phyloP scores from a whole-genome alignment of 306 rosid genomes.

The Pueraria montana region DNA sequence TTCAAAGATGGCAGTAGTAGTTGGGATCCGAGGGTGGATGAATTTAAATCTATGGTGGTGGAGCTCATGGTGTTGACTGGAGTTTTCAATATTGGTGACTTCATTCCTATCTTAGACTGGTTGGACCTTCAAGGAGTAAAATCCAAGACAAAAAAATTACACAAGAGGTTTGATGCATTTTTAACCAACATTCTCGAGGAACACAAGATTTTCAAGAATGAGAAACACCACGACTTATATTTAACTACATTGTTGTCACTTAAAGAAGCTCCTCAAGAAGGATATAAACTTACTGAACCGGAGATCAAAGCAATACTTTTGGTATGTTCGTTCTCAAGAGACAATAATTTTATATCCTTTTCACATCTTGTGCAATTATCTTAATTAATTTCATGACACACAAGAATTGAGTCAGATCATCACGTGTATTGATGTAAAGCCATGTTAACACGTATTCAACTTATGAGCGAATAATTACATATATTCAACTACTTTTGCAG shows the following conservation, averaged over 20 bases:
- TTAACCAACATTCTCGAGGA: neutral
- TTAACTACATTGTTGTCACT: constrained; percentile 60
- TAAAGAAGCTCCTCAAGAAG: constrained; percentile 50
- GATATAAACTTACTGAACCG: constrained; percentile 41
- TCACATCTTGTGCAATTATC: neutral
- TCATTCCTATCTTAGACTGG: neutral
- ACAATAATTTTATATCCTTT: neutral
- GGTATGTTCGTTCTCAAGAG: constrained; percentile 41
- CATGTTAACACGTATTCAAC: too few species aligned
- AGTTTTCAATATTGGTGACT: neutral
- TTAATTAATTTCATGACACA: neutral
- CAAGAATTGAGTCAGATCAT: too few species aligned
- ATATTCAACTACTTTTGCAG: constrained; percentile 15
- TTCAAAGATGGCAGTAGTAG: too few species aligned
- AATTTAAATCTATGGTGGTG: neutral
- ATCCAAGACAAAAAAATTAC: neutral
- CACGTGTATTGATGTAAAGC: neutral
- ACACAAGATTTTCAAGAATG: neutral
- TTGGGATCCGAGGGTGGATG: too few species aligned
- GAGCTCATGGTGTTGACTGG: neutral
- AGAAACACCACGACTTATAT: constrained; percentile 53
- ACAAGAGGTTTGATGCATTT: neutral
- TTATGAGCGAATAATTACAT: neutral
- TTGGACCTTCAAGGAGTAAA: neutral
- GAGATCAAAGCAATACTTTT: neutral